Evolutionary conservation across 352 stramenopile genomes (phyloP), one percentile per base, ranked within the genome.

Genomic region (Pythium phragmiticola): DNA sequence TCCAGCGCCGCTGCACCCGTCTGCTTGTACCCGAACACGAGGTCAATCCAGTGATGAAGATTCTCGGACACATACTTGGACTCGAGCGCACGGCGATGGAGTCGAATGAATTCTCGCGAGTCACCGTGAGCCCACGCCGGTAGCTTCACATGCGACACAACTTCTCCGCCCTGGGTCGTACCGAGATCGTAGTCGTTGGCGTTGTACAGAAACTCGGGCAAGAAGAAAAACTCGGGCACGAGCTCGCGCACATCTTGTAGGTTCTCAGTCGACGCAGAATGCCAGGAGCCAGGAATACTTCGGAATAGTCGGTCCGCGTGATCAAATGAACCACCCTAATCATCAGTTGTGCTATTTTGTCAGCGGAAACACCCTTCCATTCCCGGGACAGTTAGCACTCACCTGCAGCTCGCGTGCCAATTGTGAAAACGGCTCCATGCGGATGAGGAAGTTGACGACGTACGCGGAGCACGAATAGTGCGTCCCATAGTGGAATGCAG

Each of bases 11-110:
- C 84, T 37, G 80, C 66, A 2, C 97, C 97, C 23, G 95, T 95
- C 73, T 99, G 96, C 57, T 98, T 98, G 60, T 74, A 89, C 11
- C 97, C 98, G 78, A 99, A 99, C 8, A 99, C 93, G 13, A 99
- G 75, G 75, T 99, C 97, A 63, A 99, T 98, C 97, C 97, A 99
- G 60, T 97, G 79, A 53, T 98, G 94, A n/a, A 99, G 68, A 76
- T 98, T 92, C 60, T 95, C 83, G 2, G 94, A 98, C 19, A 98
- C 97, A 63, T 98, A 92, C 61, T 98, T 95, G 51, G 89, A 98
- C 70, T 99, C 96, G 4, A 99, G 82, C 7, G 97, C 97, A 28
- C 84, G 83, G n/a, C 97, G 87, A 71, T 98, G 95, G 0, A 98
- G 73, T 28, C 95, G 86, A 30, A 99, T 80, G 66, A 99, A 99